Evolutionary conservation across 2,329 filamentous ascomycete genomes (phyloP).

Genomic region (Verticillium tricorpus): DNA sequence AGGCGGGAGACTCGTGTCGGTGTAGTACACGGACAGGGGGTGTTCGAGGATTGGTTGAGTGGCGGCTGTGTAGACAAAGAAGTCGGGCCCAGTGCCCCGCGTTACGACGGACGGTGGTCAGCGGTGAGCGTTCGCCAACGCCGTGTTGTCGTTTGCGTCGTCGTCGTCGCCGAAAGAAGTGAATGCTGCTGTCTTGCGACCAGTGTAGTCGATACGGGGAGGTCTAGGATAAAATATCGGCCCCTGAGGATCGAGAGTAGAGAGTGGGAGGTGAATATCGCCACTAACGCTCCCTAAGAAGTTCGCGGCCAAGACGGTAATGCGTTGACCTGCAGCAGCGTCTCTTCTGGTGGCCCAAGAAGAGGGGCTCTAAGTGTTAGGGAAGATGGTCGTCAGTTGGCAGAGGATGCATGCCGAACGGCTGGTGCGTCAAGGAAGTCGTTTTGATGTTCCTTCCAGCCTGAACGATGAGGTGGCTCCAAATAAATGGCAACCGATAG

Average conservation of each 20-base stretch:
- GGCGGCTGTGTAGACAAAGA: neutral
- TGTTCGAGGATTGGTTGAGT: neutral
- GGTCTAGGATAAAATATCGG: neutral
- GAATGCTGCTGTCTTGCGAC: neutral
- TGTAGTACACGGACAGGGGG: neutral
- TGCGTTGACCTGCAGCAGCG: neutral
- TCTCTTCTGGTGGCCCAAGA: neutral
- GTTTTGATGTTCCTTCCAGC: neutral
- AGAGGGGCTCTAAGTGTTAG: neutral
- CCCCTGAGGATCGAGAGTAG: neutral
- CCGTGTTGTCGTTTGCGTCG: neutral
- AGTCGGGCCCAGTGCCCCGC: neutral
- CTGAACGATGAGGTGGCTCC: neutral
- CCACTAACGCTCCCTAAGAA: neutral
- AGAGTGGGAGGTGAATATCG: neutral
- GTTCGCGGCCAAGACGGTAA: neutral
- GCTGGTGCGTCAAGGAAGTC: neutral
- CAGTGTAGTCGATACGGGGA: neutral
- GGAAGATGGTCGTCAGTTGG: neutral
- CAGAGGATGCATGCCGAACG: neutral
- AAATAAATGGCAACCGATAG: neutral
- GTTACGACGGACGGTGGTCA: neutral
- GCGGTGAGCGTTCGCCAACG: neutral
- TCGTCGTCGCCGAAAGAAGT: neutral
- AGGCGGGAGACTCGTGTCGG: neutral